phyloP scores from a whole-genome alignment of 352 stramenopile genomes.

The Phytophthora tentaculata region DNA sequence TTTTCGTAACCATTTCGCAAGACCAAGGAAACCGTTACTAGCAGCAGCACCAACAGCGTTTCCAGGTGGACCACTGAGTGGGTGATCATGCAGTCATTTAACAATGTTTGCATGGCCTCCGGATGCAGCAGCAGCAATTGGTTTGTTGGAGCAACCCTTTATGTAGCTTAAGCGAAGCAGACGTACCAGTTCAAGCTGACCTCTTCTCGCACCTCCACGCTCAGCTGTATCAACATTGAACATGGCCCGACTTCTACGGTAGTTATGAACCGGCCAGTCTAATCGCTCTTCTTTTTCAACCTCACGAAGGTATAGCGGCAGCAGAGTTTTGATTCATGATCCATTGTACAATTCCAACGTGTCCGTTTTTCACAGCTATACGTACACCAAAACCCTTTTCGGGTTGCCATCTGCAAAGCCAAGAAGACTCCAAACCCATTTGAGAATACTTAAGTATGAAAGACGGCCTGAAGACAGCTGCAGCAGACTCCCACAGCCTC shows the following conservation, averaged over 20 bases:
- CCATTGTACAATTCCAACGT: neutral
- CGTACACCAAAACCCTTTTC: neutral
- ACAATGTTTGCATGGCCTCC: neutral
- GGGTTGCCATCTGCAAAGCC: neutral
- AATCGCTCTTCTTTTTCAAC: neutral
- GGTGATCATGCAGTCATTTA: neutral
- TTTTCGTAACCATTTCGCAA: neutral
- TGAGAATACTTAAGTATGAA: no score
- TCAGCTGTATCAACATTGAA: no score
- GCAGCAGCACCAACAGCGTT: neutral
- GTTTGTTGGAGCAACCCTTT: neutral
- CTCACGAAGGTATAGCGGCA: neutral
- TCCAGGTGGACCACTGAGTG: neutral
- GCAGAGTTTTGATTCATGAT: neutral
- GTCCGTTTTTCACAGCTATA: neutral
- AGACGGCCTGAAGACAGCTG: neutral
- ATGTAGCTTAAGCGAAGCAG: no score
- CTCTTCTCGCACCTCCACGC: no score
- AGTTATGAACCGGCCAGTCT: neutral
- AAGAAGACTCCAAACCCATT: no score
- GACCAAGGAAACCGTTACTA: neutral
- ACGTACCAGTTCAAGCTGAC: neutral
- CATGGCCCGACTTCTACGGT: neutral
- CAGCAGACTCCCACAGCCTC: neutral
- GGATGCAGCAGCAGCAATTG: neutral